A percentile compares a stretch with the other conserved stretches of the same genome.
Evolutionary conservation across 495 filamentous ascomycete species (phyloP).

Genomic region (Aspergillus saccharolyticus): DNA sequence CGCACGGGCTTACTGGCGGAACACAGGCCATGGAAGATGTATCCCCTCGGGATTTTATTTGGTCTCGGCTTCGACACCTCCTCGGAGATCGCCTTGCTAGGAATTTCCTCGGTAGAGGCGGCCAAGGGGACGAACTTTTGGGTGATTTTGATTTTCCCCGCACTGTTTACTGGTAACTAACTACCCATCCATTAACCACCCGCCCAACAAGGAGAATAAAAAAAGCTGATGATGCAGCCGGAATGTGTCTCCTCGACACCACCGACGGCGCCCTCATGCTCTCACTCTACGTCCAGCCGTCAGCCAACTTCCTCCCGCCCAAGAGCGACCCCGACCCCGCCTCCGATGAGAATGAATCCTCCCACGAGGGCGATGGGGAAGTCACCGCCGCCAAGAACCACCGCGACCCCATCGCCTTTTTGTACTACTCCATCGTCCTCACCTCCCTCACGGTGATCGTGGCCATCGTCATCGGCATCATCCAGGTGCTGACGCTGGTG

Average conservation of each 20-base stretch:
- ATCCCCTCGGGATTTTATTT: constrained; percentile 84
- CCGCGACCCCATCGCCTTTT: constrained; percentile 74
- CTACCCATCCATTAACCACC: background rate
- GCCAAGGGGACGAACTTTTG: constrained; percentile 83
- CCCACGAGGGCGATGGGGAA: constrained; percentile 15
- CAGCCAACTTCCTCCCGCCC: constrained; percentile 40
- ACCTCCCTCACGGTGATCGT: constrained; percentile 85
- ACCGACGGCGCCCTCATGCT: constrained; percentile 94
- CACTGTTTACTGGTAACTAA: constrained; percentile 74
- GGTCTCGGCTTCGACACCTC: constrained; percentile 95
- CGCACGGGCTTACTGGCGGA: background rate
- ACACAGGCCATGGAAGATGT: constrained; percentile 86
- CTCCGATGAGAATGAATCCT: constrained; percentile 20
- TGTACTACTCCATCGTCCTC: constrained; percentile 92
- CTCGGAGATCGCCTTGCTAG: constrained; percentile 86
- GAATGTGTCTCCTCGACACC: constrained; percentile 89
- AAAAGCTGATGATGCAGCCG: constrained; percentile 41
- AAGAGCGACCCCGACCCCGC: constrained; percentile 22
- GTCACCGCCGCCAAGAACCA: constrained; percentile 29
- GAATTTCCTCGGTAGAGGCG: constrained; percentile 82
- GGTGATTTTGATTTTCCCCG: constrained; percentile 89
- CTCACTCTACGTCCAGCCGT: constrained; percentile 73
- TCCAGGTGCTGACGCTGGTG: constrained; percentile 76
- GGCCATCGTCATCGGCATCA: constrained; percentile 75
- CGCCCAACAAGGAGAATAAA: background rate